A percentile compares a stretch with the other conserved stretches of the same genome.
These are phyloP conservation scores for Vachellia collinsii DNA, from an alignment of 306 rosid genomes.

Conservation along the genomic window DNA sequence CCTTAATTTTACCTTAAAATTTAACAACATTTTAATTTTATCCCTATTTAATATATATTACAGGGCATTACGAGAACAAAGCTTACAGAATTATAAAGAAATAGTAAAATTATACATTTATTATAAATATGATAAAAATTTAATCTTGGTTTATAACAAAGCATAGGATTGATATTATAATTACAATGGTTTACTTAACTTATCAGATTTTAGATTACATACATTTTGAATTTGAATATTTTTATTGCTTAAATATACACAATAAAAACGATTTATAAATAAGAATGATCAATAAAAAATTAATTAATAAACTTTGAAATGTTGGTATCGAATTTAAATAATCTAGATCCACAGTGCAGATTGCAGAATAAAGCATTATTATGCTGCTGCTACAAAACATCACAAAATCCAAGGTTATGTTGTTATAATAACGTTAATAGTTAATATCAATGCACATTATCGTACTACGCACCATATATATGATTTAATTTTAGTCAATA, in stretches of 20 bases:
- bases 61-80: too few relatives aligned
- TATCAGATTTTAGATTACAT: too few relatives aligned
- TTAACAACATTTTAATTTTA: too few relatives aligned
- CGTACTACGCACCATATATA: neutral
- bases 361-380: neutral
- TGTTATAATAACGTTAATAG: neutral
- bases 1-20: too few relatives aligned
- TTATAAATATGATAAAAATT: too few relatives aligned
- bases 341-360: neutral
- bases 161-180: neutral
- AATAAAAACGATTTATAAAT: neutral
- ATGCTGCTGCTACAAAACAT: neutral
- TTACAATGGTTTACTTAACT: too few relatives aligned
- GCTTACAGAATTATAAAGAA: too few relatives aligned
- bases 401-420: neutral
- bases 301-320: neutral
- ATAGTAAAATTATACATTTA: too few relatives aligned
- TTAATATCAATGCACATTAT: neutral
- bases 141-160: too few relatives aligned
- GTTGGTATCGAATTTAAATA: neutral
- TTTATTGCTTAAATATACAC: neutral
- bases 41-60: too few relatives aligned
- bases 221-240: too few relatives aligned
- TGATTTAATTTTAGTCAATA: neutral
- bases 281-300: neutral